These are phyloP conservation scores for Antitrichia curtipendula DNA, from an alignment of 225 moss, liverwort and hornwort species.

Conservation along the genomic window DNA sequence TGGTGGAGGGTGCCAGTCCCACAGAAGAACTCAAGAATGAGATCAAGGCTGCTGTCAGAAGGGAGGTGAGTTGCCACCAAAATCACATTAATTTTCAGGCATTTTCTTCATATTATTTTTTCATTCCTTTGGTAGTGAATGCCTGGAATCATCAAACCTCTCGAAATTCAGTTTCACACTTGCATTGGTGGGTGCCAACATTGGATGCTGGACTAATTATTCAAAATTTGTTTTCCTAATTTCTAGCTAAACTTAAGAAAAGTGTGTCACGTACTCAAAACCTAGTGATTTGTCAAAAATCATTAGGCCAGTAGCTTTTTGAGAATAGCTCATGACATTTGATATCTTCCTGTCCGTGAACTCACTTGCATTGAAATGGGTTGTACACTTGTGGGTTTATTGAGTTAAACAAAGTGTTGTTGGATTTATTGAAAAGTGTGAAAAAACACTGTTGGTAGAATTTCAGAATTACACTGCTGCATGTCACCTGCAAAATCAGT, in stretches of 20 bases:
- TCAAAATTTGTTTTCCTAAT: not conserved
- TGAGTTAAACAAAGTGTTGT: not conserved
- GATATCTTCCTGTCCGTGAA: not conserved
- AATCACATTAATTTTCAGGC: not conserved
- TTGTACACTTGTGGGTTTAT: not conserved
- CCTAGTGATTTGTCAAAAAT: not conserved
- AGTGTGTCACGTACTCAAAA: not conserved
- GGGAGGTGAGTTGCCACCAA: conserved; percentile 21
- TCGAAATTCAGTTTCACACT: not conserved
- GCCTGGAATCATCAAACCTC: not conserved
- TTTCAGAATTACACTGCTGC: not conserved
- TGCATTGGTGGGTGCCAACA: not conserved
- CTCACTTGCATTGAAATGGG: not conserved
- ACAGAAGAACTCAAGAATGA: conserved; percentile 46
- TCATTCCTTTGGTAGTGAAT: not conserved
- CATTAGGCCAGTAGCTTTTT: not conserved
- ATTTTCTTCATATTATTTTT: not conserved
- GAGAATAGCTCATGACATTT: not conserved
- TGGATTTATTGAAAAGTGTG: not conserved
- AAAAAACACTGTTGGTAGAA: too few relatives aligned
- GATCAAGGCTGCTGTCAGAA: conserved; percentile 44
- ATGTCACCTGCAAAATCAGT: not conserved
- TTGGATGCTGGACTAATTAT: not conserved
- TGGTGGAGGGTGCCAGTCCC: conserved; percentile 32
- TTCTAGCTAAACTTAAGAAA: not conserved